These are phyloP conservation scores for Zygosaccharomyces gambellarensis DNA, from an alignment of 805 yeast genomes.

Conservation along the genomic window DNA sequence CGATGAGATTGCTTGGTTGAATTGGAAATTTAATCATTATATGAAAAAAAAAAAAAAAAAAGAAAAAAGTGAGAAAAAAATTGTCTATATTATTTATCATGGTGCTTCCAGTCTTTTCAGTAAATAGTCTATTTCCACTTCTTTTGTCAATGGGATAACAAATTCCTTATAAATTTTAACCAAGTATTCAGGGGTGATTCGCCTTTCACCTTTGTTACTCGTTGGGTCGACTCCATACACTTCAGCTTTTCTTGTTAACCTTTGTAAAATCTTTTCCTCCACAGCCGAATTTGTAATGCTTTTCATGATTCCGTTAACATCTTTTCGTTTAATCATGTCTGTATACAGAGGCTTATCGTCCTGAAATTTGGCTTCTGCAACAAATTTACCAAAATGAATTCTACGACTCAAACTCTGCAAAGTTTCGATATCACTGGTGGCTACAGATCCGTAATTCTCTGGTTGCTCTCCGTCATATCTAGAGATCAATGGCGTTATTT, in stretches of 20 bases:
- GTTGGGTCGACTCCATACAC: slow-evolving; percentile 88
- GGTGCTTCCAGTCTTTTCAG: slow-evolving; percentile 64
- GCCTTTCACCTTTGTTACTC: slow-evolving; percentile 64
- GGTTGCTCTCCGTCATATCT: slow-evolving; percentile 65
- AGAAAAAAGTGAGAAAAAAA: neutral
- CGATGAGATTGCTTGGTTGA: slow-evolving; percentile 63
- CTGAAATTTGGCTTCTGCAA: slow-evolving; percentile 89
- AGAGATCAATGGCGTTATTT: slow-evolving; percentile 72
- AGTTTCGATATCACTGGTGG: slow-evolving; percentile 77
- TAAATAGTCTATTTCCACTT: slow-evolving; percentile 90
- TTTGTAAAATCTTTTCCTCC: slow-evolving; percentile 73
- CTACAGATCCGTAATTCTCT: slow-evolving; percentile 85
- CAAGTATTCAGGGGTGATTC: slow-evolving; percentile 75
- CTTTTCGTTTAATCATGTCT: slow-evolving; percentile 58
- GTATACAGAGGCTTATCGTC: slow-evolving; percentile 60
- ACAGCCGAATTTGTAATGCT: slow-evolving; percentile 86
- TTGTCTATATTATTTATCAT: neutral
- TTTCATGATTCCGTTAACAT: slow-evolving; percentile 65
- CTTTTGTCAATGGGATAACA: slow-evolving; percentile 90
- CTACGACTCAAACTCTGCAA: slow-evolving; percentile 86
- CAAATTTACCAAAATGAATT: slow-evolving; percentile 95
- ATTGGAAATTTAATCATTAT: neutral
- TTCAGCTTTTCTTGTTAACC: slow-evolving; percentile 75
- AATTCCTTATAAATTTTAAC: slow-evolving; percentile 80
- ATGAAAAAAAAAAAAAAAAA: neutral